Base-by-base conservation (phyloP, 2,329 filamentous ascomycete species). In the Incumbomyces delicatus region DNA sequence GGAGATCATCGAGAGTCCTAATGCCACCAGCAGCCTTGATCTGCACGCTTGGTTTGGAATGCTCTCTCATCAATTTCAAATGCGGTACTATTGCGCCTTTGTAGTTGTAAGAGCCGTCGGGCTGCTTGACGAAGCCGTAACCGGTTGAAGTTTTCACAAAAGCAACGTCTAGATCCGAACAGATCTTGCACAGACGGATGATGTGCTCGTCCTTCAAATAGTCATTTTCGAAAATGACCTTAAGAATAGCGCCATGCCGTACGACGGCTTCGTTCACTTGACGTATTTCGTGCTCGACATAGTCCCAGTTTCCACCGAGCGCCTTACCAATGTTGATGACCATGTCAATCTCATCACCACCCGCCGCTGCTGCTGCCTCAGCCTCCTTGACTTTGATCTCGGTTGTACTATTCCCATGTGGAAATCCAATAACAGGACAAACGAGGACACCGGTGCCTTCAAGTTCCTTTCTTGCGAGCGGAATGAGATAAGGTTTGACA, bases 161-260 rank as follows among this genome's bases (percentile, higher is more conserved):
- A 0, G 70, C 76, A 0, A 80, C 76, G 0, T 61, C 61, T 0
- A 75, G 31, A 0, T 64, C 57, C 0, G 70, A 70, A 57, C 77
- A 80, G 27, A 80, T 76, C 57, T 70, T 55, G 55, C 77, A 80
- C 0, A 81, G 63, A 5, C 60, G 64, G 7, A 68, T 53, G 42
- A 80, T 77, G 32, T 79, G 68, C 10, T 69, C 56, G 0, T 74
- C 63, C 1, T 64, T 22, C 0, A 80, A 66, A 50, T 72, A 80
- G 55, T 78, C 76, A 53, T 77, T 80, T 54, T 81, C 76, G 46
- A 81, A 80, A 41, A 80, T 81, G 42, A 80, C 76, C 56, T 81
- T 81, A 6, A 80, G 63, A 1, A 68, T 63, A 0, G 51, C 49
- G 0, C 68, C 69, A 6, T 63, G 47, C n/a, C 58, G 55, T 1